Conservation (phyloP, 495 filamentous ascomycete species). For the Aspergillus nanangensis region DNA sequence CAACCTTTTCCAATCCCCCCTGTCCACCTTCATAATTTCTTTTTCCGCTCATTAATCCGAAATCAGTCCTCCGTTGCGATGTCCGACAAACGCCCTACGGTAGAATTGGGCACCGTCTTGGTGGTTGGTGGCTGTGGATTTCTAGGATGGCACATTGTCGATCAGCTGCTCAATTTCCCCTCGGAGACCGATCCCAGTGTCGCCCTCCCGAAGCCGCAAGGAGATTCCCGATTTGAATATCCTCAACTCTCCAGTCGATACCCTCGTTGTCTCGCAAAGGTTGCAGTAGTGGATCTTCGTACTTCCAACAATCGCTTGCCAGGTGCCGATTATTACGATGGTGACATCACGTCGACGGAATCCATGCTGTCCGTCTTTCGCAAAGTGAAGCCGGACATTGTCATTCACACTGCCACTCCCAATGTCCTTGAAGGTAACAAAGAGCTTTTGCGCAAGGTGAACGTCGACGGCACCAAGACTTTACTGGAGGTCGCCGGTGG, state of each 20-base stretch:
- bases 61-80: constrained; percentile 16
- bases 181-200: constrained; percentile 42
- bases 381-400: constrained; percentile 72
- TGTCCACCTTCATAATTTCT: constrained; percentile 14
- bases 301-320: constrained; percentile 71
- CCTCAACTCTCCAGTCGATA: constrained; percentile 36
- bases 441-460: constrained; percentile 62
- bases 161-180: constrained; percentile 50
- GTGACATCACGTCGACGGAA: constrained; percentile 76
- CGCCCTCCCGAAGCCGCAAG: constrained; percentile 34
- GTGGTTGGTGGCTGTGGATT: constrained; percentile 57
- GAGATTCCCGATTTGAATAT: constrained; percentile 37
- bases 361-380: constrained; percentile 62
- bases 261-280: constrained; percentile 43
- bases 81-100: constrained; percentile 29
- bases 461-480: constrained; percentile 81
- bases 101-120: constrained; percentile 45
- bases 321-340: constrained; percentile 72
- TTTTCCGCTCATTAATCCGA: not conserved
- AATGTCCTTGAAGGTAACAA: constrained; percentile 48
- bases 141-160: constrained; percentile 55
- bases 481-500: constrained; percentile 72
- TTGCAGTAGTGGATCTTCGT: constrained; percentile 84
- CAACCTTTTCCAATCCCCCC: constrained; percentile 1
- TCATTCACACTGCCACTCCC: constrained; percentile 93